Percentiles rank a stretch among this genome's conserved stretches.
Conservation (phyloP, 2,329 filamentous ascomycete genomes). For the Arthrobotrys musiformis region DNA sequence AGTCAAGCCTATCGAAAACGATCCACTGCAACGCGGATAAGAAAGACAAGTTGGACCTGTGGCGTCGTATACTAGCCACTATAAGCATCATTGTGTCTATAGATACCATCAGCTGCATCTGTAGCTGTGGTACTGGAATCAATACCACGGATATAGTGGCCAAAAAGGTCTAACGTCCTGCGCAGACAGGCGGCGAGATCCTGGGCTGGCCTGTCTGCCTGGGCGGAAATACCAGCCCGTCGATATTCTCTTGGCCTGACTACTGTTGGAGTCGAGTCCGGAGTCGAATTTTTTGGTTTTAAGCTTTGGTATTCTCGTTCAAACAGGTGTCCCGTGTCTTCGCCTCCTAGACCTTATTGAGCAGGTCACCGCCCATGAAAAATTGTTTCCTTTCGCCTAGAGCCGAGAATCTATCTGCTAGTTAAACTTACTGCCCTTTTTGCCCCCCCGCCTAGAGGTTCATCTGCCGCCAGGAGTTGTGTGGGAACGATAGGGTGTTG, state of each 20-base stretch:
- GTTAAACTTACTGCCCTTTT: neutral
- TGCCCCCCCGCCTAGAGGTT: neutral
- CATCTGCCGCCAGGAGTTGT: conserved; percentile 22
- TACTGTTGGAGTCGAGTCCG: too few species aligned
- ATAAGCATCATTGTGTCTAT: neutral
- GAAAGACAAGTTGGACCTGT: neutral
- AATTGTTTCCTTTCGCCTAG: conserved; percentile 29
- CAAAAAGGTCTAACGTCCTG: neutral
- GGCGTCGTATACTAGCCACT: conserved; percentile 5
- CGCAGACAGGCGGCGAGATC: neutral
- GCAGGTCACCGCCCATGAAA: conserved; percentile 13
- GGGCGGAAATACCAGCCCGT: conserved; percentile 6
- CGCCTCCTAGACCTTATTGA: conserved; percentile 1
- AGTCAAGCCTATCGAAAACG: conserved; percentile 4
- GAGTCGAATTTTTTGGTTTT: too few species aligned
- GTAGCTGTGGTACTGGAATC: neutral
- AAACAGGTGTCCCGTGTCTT: neutral
- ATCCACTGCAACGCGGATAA: conserved; percentile 23
- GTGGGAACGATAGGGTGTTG: conserved; percentile 10
- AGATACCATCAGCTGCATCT: neutral
- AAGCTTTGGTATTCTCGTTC: neutral
- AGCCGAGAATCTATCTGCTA: neutral
- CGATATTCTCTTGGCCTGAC: too few species aligned
- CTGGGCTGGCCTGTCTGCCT: conserved; percentile 12
- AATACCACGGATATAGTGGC: neutral